Conservation (phyloP, 441 rosid genomes). For the Brassica balearica region DNA sequence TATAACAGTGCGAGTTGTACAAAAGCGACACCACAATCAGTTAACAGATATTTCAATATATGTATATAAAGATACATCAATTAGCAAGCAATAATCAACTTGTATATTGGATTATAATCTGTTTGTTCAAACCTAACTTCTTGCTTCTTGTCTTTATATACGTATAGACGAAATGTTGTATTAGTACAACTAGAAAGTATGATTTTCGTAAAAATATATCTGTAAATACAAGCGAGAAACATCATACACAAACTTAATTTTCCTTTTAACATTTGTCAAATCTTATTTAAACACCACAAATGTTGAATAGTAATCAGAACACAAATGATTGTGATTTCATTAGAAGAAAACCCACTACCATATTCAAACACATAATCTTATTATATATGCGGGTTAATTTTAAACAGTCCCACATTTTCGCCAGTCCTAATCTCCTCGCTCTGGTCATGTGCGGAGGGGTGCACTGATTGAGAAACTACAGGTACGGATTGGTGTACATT, state of each 20-base stretch:
- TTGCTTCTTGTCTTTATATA: neutral
- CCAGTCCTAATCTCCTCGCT: constrained; percentile 10
- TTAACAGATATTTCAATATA: constrained; percentile 13
- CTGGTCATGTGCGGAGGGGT: constrained; percentile 35
- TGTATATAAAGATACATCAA: neutral
- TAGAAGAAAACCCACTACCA: neutral
- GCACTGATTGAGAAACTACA: constrained; percentile 38
- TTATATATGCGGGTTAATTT: neutral
- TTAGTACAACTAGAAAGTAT: neutral
- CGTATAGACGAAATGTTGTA: neutral
- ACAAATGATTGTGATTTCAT: neutral
- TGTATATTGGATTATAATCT: constrained; percentile 20
- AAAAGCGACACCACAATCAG: constrained; percentile 31
- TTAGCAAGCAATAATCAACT: constrained; percentile 20
- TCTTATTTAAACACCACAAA: neutral
- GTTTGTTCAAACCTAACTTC: constrained; percentile 16
- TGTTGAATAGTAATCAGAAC: neutral
- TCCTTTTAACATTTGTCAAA: neutral
- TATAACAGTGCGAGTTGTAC: constrained; percentile 35
- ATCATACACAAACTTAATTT: neutral
- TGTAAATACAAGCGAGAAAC: neutral
- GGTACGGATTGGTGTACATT: constrained; percentile 42
- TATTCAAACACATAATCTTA: neutral
- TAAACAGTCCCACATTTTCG: neutral
- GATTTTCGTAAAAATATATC: neutral